Base-by-base conservation (phyloP, 495 filamentous ascomycete species). In the Hamigera avellanea region DNA sequence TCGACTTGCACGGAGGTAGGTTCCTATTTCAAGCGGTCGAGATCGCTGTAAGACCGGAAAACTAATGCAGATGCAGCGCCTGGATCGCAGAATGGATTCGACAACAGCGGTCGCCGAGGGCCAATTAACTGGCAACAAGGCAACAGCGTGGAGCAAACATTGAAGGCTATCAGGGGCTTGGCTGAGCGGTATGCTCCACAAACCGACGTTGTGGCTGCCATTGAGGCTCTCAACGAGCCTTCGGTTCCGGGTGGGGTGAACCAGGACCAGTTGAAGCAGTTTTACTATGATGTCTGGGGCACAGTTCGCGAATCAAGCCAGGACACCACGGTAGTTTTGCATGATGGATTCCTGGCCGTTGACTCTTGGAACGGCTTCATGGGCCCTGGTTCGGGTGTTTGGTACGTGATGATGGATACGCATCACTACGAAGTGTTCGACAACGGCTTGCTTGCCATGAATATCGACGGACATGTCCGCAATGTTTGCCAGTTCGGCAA, bases 1-100 rank as follows among this genome's bases (percentile, higher is more conserved):
- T 86, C 44, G 81, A 84, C 46, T 53, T 83, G 26, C 80, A 84
- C 44, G 81, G 80, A 39, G 76, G 75, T 77, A 54, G 48, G 69
- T 57, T 12, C 33, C n/a, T n/a, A n/a, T n/a, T 32, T 27, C 1
- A 10, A n/a, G 5, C 14, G 8, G n/a, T n/a, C n/a, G n/a, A n/a
- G n/a, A n/a, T n/a, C n/a, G n/a, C n/a, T n/a, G n/a, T n/a, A n/a
- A 30, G 7, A n/a, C 2, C 6, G 6, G 6, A 26, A 10, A 18
- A 32, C 14, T 14, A 26, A 33, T 2, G n/a, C n/a, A n/a, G n/a
- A n/a, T 38, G 21, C 40, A 71, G 80, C 74, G 14, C 83, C 83
- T 14, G 82, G 80, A 8, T 81, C 75, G 16, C 83, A 89, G 50
- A 89, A 89, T 45, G 83, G 83, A 13, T 86, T 85, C 53, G 85